These are phyloP conservation scores for Boechera retrofracta DNA, from an alignment of 345 rosid species.

Conservation along the genomic window DNA sequence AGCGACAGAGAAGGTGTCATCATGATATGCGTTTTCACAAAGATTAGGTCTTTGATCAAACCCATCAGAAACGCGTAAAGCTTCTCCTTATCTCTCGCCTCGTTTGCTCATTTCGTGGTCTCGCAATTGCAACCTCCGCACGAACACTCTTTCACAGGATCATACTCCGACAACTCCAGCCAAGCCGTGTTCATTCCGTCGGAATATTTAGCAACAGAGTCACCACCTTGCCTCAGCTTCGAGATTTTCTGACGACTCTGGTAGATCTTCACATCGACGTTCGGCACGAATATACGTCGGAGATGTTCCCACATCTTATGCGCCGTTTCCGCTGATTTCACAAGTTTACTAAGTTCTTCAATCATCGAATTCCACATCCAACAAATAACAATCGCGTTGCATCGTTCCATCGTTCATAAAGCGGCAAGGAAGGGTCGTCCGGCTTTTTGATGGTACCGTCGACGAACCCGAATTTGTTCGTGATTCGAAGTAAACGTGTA, in stretches of 20 bases:
- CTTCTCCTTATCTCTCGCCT: constrained; percentile 17
- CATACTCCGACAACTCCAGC: constrained; percentile 22
- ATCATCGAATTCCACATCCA: constrained; percentile 6
- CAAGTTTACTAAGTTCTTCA: background rate
- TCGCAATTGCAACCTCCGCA: constrained; percentile 25
- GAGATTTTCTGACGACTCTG: constrained; percentile 9
- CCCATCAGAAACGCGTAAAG: constrained; percentile 20
- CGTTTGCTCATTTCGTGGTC: background rate
- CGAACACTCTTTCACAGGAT: background rate
- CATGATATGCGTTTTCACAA: background rate
- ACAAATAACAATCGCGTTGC: constrained; percentile 1
- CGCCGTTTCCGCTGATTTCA: background rate
- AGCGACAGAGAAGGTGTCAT: background rate
- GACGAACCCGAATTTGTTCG: background rate
- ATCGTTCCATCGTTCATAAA: background rate
- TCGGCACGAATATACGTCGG: background rate
- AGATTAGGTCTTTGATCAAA: background rate
- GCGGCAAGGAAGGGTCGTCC: background rate
- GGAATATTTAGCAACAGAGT: background rate
- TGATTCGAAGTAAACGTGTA: background rate
- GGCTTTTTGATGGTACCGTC: constrained; percentile 1
- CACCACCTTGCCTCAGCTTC: constrained; percentile 4
- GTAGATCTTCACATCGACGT: background rate
- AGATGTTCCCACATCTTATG: background rate
- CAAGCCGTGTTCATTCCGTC: background rate